Evolutionary conservation across 352 stramenopile genomes (phyloP).

Genomic region (Globisporangium heterothallicum): DNA sequence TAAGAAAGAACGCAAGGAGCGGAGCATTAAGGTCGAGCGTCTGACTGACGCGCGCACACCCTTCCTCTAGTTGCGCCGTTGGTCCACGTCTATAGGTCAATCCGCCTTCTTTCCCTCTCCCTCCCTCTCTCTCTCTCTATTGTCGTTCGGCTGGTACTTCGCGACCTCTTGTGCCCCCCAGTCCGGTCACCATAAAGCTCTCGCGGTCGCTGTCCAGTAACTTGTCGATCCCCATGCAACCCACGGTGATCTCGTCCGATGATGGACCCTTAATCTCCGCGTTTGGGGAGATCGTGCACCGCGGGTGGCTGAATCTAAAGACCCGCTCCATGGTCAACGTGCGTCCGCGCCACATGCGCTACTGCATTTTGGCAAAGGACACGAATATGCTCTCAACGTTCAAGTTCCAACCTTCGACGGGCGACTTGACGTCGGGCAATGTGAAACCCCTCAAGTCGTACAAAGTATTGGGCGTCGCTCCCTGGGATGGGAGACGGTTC

Average conservation of each 20-base stretch:
- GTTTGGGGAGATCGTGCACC: slow-evolving; percentile 70
- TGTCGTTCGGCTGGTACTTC: neutral
- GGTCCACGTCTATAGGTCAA: neutral
- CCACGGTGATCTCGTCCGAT: slow-evolving; percentile 45
- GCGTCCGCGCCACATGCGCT: slow-evolving; percentile 75
- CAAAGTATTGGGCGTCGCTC: slow-evolving; percentile 62
- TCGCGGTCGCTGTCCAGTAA: slow-evolving; percentile 10
- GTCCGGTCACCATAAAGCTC: slow-evolving; percentile 17
- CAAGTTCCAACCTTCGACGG: slow-evolving; percentile 80
- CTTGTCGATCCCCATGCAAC: slow-evolving; percentile 36
- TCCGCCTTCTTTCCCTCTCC: neutral
- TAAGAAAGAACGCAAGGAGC: neutral
- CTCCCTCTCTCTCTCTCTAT: neutral
- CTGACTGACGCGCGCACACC: too few relatives aligned
- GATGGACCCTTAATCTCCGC: slow-evolving; percentile 43
- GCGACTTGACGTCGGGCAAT: slow-evolving; percentile 48
- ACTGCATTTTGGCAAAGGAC: slow-evolving; percentile 73
- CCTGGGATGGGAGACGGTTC: slow-evolving; percentile 66
- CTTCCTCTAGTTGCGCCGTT: neutral
- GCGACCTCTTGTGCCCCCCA: neutral
- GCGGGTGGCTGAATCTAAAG: slow-evolving; percentile 84
- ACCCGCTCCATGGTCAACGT: slow-evolving; percentile 85
- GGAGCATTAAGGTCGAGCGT: neutral
- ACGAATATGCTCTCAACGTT: slow-evolving; percentile 68
- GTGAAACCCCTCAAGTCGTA: slow-evolving; percentile 65